These are phyloP conservation scores for Termitomyces sp. DNA, from an alignment of 768 basidiomycete genomes.

Conservation along the genomic window DNA sequence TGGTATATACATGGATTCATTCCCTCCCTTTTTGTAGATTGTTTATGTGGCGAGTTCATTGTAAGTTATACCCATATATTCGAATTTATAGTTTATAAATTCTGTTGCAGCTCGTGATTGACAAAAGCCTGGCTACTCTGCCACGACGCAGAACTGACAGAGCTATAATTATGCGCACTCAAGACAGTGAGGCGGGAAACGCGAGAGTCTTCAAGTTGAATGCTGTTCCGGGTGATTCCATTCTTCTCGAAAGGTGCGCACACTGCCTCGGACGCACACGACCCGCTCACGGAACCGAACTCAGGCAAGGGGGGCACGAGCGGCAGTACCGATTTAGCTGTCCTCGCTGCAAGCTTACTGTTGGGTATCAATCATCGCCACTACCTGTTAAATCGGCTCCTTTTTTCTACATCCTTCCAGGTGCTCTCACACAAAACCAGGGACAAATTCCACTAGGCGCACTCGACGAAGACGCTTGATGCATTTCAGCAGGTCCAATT, in stretches of 20 bases:
- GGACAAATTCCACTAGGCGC: conserved; percentile 83
- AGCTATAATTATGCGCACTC: conserved; percentile 73
- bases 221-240: conserved; percentile 59
- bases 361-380: conserved; percentile 74
- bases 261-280: not conserved
- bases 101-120: conserved; percentile 65
- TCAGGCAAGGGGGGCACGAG: conserved; percentile 67
- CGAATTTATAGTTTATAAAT: not conserved
- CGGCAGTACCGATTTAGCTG: conserved; percentile 69
- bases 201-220: conserved; percentile 86
- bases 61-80: conserved; percentile 34
- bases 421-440: conserved; percentile 84
- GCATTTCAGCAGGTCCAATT: conserved; percentile 5
- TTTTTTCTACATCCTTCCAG: conserved; percentile 75
- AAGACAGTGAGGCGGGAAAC: conserved; percentile 50
- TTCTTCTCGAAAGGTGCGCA: conserved; percentile 73
- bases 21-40: conserved; percentile 42
- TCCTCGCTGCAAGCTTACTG: conserved; percentile 59
- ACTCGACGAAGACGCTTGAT: conserved; percentile 48
- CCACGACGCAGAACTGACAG: conserved; percentile 75
- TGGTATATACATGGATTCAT: conserved; percentile 5
- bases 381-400: conserved; percentile 74
- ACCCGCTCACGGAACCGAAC: not conserved
- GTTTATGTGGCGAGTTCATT: conserved; percentile 85
- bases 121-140: conserved; percentile 63